Evolutionary conservation across 164 flowering plant species (phyloP).

Genomic region (Magnolia kwangsiensis): DNA sequence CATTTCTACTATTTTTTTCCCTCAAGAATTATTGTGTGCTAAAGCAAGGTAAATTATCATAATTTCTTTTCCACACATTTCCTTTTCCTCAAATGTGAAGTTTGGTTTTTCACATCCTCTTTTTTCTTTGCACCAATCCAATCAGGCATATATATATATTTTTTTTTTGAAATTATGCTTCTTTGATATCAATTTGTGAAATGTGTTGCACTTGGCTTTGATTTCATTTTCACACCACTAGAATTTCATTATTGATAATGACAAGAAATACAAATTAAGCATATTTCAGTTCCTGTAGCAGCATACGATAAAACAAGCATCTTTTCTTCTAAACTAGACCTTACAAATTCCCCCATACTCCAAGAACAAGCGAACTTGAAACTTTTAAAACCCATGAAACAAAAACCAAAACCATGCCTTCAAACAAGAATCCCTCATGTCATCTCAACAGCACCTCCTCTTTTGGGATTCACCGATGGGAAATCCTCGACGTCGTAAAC

Average conservation of each 20-base stretch:
- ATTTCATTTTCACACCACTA: neutral
- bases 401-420: neutral
- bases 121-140: too few species aligned
- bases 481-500: conserved; percentile 26
- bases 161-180: too few species aligned
- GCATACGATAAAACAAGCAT: neutral
- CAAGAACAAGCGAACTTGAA: neutral
- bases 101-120: too few species aligned
- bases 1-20: too few species aligned
- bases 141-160: too few species aligned
- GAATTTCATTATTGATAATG: neutral
- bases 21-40: too few species aligned
- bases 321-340: neutral
- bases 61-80: too few species aligned
- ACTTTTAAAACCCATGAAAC: neutral
- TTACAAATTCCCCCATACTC: neutral
- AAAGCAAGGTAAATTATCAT: too few species aligned
- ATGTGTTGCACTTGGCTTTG: too few species aligned
- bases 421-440: conserved; percentile 8
- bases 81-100: too few species aligned
- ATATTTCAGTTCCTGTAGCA: neutral
- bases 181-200: too few species aligned
- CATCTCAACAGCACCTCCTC: conserved; percentile 23
- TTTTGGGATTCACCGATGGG: conserved; percentile 20
- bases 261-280: neutral